Conservation (phyloP, 2,329 filamentous ascomycete genomes). For the Fusarium aywerte region DNA sequence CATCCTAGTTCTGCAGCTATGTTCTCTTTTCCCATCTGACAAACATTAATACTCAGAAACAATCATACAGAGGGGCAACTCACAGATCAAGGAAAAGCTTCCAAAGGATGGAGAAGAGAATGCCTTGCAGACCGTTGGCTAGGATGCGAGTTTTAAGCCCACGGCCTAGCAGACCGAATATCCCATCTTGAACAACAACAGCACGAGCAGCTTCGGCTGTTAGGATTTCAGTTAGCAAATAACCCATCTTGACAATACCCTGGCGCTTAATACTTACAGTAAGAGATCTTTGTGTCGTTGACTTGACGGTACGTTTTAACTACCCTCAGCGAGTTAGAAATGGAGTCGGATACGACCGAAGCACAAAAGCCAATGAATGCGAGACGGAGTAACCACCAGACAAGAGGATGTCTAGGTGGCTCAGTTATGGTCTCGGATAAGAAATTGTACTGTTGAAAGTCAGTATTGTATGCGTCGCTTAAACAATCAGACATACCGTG, state of each 20-base stretch:
- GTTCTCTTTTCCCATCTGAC: constrained; percentile 17
- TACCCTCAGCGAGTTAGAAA: constrained; percentile 60
- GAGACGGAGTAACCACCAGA: constrained; percentile 57
- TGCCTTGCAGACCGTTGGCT: constrained; percentile 59
- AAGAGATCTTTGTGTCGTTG: constrained; percentile 60
- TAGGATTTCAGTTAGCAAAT: not conserved
- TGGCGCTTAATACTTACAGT: no score
- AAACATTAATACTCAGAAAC: rapidly evolving
- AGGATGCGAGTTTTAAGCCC: constrained; percentile 60
- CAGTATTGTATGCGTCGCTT: not conserved
- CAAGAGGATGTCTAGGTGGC: constrained; percentile 53
- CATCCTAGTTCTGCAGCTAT: no score
- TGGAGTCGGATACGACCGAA: constrained; percentile 57
- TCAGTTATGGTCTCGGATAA: constrained; percentile 54
- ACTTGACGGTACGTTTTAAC: constrained; percentile 63
- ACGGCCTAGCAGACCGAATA: constrained; percentile 57
- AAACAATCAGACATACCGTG: constrained; percentile 48
- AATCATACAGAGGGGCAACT: constrained; percentile 35
- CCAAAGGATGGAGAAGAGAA: constrained; percentile 61
- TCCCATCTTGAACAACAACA: constrained; percentile 55
- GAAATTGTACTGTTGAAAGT: constrained; percentile 54
- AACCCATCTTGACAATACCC: no score
- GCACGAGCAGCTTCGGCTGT: constrained; percentile 57
- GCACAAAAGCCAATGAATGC: constrained; percentile 54
- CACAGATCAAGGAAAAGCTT: constrained; percentile 61